phyloP scores from a whole-genome alignment of 2,329 filamentous ascomycete genomes.

The Penicillium sp. region DNA sequence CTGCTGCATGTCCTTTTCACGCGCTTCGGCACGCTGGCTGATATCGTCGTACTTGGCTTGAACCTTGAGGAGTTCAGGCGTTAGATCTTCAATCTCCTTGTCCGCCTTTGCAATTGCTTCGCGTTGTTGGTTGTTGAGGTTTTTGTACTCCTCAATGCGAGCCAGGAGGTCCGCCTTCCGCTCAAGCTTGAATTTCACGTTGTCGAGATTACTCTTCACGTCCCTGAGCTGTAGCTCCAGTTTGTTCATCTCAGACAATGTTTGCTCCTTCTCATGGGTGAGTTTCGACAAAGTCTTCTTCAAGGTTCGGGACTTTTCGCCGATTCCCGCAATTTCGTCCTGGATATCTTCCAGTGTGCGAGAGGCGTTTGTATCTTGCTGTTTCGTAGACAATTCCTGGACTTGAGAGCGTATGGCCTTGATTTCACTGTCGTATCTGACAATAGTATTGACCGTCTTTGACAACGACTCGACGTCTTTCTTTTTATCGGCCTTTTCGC shows the following conservation, averaged over 20 bases:
- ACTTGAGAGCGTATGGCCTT: constrained; percentile 64
- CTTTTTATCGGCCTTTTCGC: constrained; percentile 54
- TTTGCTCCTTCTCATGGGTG: constrained; percentile 60
- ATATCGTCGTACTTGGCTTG: constrained; percentile 69
- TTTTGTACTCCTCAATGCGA: constrained; percentile 65
- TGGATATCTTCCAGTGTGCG: constrained; percentile 77
- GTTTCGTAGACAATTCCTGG: constrained; percentile 63
- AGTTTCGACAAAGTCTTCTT: constrained; percentile 60
- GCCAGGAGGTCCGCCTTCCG: constrained; percentile 63
- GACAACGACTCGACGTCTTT: constrained; percentile 66
- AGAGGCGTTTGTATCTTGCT: constrained; percentile 56
- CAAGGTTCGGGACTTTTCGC: constrained; percentile 57
- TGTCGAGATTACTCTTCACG: constrained; percentile 61
- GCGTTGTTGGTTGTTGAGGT: constrained; percentile 59
- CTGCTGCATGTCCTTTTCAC: constrained; percentile 62
- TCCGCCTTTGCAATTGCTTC: constrained; percentile 62
- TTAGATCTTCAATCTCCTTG: constrained; percentile 61
- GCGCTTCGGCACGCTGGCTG: constrained; percentile 59
- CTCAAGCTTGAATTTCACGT: constrained; percentile 65
- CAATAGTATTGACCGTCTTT: constrained; percentile 67
- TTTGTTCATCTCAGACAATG: constrained; percentile 56
- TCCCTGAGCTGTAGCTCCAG: constrained; percentile 73
- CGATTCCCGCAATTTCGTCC: constrained; percentile 58
- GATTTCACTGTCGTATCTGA: constrained; percentile 63
- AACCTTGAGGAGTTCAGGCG: constrained; percentile 66